phyloP scores from a whole-genome alignment of 2,329 filamentous ascomycete genomes.

The Zymoseptoria tritici region DNA sequence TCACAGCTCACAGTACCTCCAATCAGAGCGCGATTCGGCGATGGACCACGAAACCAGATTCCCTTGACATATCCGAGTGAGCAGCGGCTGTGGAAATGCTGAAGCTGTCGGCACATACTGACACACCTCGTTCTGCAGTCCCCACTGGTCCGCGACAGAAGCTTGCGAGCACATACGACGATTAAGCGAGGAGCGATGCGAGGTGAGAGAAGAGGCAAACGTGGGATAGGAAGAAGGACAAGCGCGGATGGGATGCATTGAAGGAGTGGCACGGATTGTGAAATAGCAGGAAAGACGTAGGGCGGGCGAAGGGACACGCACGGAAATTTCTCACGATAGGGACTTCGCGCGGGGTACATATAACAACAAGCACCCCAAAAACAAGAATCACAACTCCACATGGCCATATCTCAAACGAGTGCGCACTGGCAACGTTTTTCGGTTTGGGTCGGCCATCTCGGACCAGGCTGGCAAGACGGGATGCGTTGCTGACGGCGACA shows the following conservation, averaged over 20 bases:
- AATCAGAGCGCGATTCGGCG: conserved; percentile 64
- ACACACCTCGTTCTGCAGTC: conserved; percentile 27
- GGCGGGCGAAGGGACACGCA: neutral
- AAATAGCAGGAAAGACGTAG: neutral
- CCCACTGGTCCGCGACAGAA: conserved; percentile 39
- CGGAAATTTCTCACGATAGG: neutral
- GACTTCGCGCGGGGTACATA: neutral
- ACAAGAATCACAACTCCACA: too few relatives aligned
- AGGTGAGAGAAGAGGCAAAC: neutral
- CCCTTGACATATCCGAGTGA: conserved; percentile 90
- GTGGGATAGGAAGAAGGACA: neutral
- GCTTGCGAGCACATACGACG: conserved; percentile 41
- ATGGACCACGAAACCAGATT: conserved; percentile 62
- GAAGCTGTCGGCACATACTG: neutral
- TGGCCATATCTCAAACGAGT: too few relatives aligned
- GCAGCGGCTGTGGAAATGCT: conserved; percentile 34
- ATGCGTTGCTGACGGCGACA: too few relatives aligned
- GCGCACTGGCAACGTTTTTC: too few relatives aligned
- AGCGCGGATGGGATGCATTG: neutral
- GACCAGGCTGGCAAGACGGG: too few relatives aligned
- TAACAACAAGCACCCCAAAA: neutral
- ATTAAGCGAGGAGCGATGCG: conserved; percentile 19
- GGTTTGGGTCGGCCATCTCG: too few relatives aligned
- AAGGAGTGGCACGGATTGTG: neutral
- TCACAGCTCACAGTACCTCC: conserved; percentile 58